These are phyloP conservation scores for Megacollybia marginata DNA, from an alignment of 768 basidiomycete genomes.

Conservation along the genomic window DNA sequence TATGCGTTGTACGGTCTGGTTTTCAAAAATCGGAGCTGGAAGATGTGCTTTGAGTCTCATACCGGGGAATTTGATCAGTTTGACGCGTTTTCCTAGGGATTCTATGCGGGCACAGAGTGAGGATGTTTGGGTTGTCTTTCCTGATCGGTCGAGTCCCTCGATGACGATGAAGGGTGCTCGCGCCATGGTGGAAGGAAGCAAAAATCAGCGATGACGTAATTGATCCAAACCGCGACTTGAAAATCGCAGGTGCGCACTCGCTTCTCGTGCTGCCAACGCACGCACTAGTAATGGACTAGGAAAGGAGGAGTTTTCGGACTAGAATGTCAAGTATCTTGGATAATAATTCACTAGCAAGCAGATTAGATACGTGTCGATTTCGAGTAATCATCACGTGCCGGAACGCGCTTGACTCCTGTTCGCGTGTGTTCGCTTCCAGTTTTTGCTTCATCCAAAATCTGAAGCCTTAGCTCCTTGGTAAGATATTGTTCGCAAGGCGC, in stretches of 20 bases:
- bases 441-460: too few relatives aligned
- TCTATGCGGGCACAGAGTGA: constrained; percentile 51
- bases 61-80: constrained; percentile 90
- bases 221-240: too few relatives aligned
- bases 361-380: too few relatives aligned
- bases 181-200: constrained; percentile 1
- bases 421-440: too few relatives aligned
- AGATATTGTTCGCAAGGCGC: too few relatives aligned
- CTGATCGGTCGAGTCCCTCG: constrained; percentile 93
- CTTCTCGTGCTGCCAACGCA: background rate
- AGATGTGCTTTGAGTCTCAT: constrained; percentile 9
- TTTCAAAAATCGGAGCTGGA: background rate
- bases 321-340: too few relatives aligned
- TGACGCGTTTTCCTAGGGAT: constrained; percentile 34
- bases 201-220: too few relatives aligned
- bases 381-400: too few relatives aligned
- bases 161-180: constrained; percentile 86
- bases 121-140: constrained; percentile 85
- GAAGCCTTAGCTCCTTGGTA: too few relatives aligned
- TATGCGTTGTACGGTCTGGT: constrained; percentile 85
- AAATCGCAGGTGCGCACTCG: background rate
- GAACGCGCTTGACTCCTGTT: too few relatives aligned
- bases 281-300: background rate
- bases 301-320: background rate
- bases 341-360: too few relatives aligned